These are phyloP conservation scores for Parsonsia alboflavescens DNA, from an alignment of 257 asterid genomes.

Conservation along the genomic window DNA sequence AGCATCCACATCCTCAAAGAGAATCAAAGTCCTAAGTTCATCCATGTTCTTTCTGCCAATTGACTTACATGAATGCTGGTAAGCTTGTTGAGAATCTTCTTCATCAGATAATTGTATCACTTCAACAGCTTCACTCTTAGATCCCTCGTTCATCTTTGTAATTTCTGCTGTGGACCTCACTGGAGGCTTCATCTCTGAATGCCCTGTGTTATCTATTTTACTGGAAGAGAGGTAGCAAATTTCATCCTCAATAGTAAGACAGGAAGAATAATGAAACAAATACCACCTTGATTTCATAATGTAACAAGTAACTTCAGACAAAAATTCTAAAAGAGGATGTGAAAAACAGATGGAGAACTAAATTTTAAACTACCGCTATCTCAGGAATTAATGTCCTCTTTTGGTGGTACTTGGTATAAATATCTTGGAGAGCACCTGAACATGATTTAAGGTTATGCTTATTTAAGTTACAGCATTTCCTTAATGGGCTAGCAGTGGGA, in stretches of 20 bases:
- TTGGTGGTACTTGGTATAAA: too few relatives aligned
- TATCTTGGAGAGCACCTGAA: background rate
- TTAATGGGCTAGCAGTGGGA: background rate
- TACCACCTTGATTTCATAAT: background rate
- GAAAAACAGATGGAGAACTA: background rate
- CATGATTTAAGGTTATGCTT: background rate
- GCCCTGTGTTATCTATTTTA: slow-evolving; percentile 35
- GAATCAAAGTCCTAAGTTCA: slow-evolving; percentile 63
- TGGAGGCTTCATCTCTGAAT: slow-evolving; percentile 30
- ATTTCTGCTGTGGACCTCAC: slow-evolving; percentile 34
- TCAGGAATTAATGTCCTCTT: background rate
- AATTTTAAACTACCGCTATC: background rate
- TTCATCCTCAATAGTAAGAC: background rate
- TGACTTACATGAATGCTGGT: slow-evolving; percentile 24
- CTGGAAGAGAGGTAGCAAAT: slow-evolving; percentile 42
- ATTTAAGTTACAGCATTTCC: background rate
- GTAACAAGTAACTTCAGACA: background rate
- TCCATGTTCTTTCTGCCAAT: slow-evolving; percentile 28
- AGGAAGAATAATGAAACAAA: too few relatives aligned
- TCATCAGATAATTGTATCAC: slow-evolving; percentile 36
- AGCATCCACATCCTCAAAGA: slow-evolving; percentile 96
- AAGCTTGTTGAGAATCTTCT: slow-evolving; percentile 39
- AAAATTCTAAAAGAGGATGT: background rate
- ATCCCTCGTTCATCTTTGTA: slow-evolving; percentile 27
- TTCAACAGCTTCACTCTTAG: slow-evolving; percentile 46